These are phyloP conservation scores for Fistulinella cinereoalba DNA, from an alignment of 1,284 basidiomycete species.

Conservation along the genomic window DNA sequence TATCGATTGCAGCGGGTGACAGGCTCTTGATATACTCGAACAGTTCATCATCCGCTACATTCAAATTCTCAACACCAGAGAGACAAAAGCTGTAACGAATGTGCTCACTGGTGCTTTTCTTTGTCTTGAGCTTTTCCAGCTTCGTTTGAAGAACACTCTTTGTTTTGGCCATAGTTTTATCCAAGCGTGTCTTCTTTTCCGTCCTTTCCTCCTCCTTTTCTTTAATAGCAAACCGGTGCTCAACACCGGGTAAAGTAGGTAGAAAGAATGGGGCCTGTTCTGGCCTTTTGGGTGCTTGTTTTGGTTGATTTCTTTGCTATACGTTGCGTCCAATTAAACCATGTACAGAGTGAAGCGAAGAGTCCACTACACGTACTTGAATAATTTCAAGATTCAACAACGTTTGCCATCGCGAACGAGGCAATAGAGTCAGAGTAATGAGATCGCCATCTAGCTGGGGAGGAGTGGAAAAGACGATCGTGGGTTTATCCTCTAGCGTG, in stretches of 20 bases:
- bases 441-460: conserved; percentile 83
- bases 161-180: conserved; percentile 50
- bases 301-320: conserved; percentile 94
- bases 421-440: conserved; percentile 89
- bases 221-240: conserved; percentile 71
- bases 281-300: conserved; percentile 90
- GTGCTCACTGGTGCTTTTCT: conserved; percentile 66
- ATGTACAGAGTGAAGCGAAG: not conserved
- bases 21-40: conserved; percentile 86
- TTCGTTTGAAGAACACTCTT: conserved; percentile 77
- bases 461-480: conserved; percentile 79
- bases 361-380: conserved; percentile 50
- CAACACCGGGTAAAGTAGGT: conserved; percentile 83
- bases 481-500: conserved; percentile 54
- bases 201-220: conserved; percentile 39
- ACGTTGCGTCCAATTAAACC: conserved; percentile 8
- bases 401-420: conserved; percentile 94
- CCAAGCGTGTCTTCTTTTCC: conserved; percentile 54
- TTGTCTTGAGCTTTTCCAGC: conserved; percentile 55
- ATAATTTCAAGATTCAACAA: conserved; percentile 95
- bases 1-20: conserved; percentile 87
- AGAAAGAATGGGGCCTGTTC: conserved; percentile 98
- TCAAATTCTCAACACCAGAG: conserved; percentile 1
- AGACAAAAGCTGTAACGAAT: not conserved
- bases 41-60: conserved; percentile 64